Percentiles rank a stretch among this genome's conserved stretches.
Conservation (phyloP, 164 flowering plant species). For the Chloranthus sessilifolius region DNA sequence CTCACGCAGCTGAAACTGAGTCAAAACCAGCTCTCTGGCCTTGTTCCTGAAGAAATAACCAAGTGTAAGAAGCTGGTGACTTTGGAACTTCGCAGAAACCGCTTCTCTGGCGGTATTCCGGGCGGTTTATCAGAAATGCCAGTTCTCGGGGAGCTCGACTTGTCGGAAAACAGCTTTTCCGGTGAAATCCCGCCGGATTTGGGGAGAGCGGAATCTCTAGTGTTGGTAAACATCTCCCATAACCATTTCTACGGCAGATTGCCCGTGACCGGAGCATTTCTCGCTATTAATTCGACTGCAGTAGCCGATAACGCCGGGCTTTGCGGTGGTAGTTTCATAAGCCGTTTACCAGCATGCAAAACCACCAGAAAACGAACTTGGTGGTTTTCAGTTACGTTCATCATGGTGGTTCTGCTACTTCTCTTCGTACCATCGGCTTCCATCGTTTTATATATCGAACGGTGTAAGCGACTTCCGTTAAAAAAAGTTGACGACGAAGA, state of each 20-base stretch:
- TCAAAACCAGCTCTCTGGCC: conserved; percentile 49
- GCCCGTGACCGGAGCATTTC: conserved; percentile 65
- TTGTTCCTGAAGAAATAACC: conserved; percentile 53
- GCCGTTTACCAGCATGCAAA: conserved; percentile 62
- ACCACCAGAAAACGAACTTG: conserved; percentile 17
- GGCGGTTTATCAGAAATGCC: conserved; percentile 41
- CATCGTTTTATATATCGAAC: conserved; percentile 14
- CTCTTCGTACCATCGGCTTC: conserved; percentile 10
- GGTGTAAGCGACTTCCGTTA: conserved; percentile 17
- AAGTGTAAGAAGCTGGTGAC: conserved; percentile 56
- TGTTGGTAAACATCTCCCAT: conserved; percentile 64
- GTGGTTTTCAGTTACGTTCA: conserved; percentile 35
- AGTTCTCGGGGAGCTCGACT: conserved; percentile 61
- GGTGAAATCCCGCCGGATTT: conserved; percentile 56
- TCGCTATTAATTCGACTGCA: conserved; percentile 56
- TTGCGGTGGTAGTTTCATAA: conserved; percentile 40
- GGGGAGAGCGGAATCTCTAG: conserved; percentile 54
- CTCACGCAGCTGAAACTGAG: conserved; percentile 48
- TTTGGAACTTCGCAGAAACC: conserved; percentile 62
- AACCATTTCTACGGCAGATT: conserved; percentile 57
- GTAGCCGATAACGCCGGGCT: conserved; percentile 58
- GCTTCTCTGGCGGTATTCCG: conserved; percentile 57
- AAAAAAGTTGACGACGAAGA: conserved; percentile 43
- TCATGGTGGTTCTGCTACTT: conserved; percentile 21
- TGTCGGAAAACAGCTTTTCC: conserved; percentile 54